These are phyloP conservation scores for Xylaria sp. DNA, from an alignment of 2,329 filamentous ascomycete genomes.

Conservation along the genomic window DNA sequence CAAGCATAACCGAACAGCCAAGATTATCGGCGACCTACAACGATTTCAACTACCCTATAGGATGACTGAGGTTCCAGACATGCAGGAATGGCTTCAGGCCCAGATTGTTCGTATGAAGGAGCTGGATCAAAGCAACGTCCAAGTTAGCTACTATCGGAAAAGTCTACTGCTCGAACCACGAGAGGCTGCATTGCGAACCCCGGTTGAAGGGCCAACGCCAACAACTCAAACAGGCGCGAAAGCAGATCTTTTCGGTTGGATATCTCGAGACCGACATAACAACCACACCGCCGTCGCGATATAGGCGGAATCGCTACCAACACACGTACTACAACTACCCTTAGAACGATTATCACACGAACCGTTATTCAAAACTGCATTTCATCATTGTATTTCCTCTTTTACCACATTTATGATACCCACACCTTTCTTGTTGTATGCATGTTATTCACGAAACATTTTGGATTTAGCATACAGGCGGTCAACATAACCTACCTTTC, in stretches of 20 bases:
- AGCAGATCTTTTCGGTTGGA: slow-evolving; percentile 63
- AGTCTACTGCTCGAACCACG: slow-evolving; percentile 85
- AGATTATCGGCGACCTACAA: slow-evolving; percentile 95
- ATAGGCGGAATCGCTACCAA: slow-evolving; percentile 28
- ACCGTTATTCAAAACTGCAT: slow-evolving; percentile 29
- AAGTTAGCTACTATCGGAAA: slow-evolving; percentile 78
- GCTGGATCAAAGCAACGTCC: slow-evolving; percentile 65
- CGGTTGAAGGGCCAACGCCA: slow-evolving; percentile 47
- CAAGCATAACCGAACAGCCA: slow-evolving; percentile 93
- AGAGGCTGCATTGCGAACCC: slow-evolving; percentile 57
- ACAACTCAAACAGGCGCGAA: slow-evolving; percentile 47
- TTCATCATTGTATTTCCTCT: slow-evolving; percentile 36
- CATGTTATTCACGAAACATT: slow-evolving; percentile 45
- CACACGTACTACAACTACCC: slow-evolving; percentile 4
- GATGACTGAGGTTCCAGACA: slow-evolving; percentile 82
- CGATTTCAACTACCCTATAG: slow-evolving; percentile 95
- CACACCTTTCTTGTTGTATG: slow-evolving; percentile 45
- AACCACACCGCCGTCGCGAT: slow-evolving; percentile 42
- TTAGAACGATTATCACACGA: neutral
- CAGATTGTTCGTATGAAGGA: slow-evolving; percentile 82
- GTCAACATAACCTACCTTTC: slow-evolving; percentile 38
- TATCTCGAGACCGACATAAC: slow-evolving; percentile 59
- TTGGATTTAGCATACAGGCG: slow-evolving; percentile 41
- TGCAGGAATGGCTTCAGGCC: slow-evolving; percentile 91
- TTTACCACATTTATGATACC: slow-evolving; percentile 50